These are phyloP conservation scores for Limtongia smithiae DNA, from an alignment of 805 yeast genomes.

Conservation along the genomic window DNA sequence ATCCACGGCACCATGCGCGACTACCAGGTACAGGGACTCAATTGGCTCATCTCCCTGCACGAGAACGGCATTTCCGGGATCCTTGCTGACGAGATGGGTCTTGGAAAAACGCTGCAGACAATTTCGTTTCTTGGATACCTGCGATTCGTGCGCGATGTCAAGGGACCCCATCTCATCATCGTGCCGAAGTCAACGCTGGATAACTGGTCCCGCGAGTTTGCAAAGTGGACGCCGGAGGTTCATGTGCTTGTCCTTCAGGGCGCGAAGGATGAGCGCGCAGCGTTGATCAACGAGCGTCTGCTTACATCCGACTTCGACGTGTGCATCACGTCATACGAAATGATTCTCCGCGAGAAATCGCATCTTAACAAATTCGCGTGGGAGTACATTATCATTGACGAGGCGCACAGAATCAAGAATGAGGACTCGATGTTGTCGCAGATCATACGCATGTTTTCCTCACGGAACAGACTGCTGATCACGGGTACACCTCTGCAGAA, in stretches of 20 bases:
- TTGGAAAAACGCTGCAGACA: slow-evolving; percentile 94
- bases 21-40: slow-evolving; percentile 90
- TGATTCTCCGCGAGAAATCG: slow-evolving; percentile 85
- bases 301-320: slow-evolving; percentile 82
- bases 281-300: slow-evolving; percentile 54
- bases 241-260: slow-evolving; percentile 84
- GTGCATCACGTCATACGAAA: slow-evolving; percentile 84
- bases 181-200: slow-evolving; percentile 96
- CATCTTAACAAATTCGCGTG: slow-evolving; percentile 77
- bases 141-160: slow-evolving; percentile 69
- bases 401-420: slow-evolving; percentile 91
- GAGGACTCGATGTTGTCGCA: slow-evolving; percentile 91
- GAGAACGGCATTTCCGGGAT: slow-evolving; percentile 90
- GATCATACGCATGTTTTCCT: slow-evolving; percentile 82
- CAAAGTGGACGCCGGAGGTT: slow-evolving; percentile 94
- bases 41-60: slow-evolving; percentile 87
- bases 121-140: slow-evolving; percentile 86
- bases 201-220: slow-evolving; percentile 94
- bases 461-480: slow-evolving; percentile 76
- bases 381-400: slow-evolving; percentile 88
- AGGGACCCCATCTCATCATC: slow-evolving; percentile 87
- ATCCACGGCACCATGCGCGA: slow-evolving; percentile 75
- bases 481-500: slow-evolving; percentile 97
- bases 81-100: slow-evolving; percentile 97
- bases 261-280: slow-evolving; percentile 68